Conservation (phyloP, 306 rosid genomes). For the Rosa chinensis region DNA sequence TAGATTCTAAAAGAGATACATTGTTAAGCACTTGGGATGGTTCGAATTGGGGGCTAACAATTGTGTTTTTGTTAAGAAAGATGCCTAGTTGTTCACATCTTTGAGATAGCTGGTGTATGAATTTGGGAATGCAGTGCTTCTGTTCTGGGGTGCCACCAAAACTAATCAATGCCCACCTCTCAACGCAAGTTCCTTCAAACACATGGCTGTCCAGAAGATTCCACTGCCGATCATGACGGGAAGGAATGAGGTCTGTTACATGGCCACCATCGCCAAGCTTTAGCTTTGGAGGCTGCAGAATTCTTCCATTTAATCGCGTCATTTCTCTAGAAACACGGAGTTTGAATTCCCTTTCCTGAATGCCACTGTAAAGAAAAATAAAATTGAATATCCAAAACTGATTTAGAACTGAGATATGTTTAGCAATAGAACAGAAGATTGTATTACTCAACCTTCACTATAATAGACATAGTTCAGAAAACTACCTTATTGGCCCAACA, state of each 20-base stretch:
- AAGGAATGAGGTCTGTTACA: constrained; percentile 68
- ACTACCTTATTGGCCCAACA: constrained; percentile 87
- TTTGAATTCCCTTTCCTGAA: constrained; percentile 76
- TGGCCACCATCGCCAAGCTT: constrained; percentile 94
- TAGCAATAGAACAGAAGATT: neutral
- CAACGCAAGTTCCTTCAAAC: constrained; percentile 79
- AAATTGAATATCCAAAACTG: neutral
- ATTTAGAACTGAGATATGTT: neutral
- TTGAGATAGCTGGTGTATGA: constrained; percentile 74
- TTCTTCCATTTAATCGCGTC: constrained; percentile 80
- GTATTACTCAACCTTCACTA: neutral
- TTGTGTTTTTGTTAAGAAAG: constrained; percentile 67
- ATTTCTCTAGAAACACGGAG: constrained; percentile 82
- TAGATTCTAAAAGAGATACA: constrained; percentile 74
- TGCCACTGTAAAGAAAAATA: constrained; percentile 57
- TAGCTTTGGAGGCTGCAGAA: constrained; percentile 92
- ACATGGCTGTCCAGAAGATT: constrained; percentile 88
- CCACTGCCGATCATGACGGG: constrained; percentile 92
- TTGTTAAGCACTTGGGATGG: constrained; percentile 78
- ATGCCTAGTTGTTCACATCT: constrained; percentile 90
- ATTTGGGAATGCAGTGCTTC: constrained; percentile 63
- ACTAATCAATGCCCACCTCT: constrained; percentile 87
- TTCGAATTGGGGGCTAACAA: constrained; percentile 77
- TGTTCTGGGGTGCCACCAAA: constrained; percentile 88
- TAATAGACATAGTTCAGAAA: neutral